Percentiles rank a stretch among this genome's conserved stretches.
Evolutionary conservation across 768 basidiomycete genomes (phyloP).

Genomic region (Lyophyllum shimeji): DNA sequence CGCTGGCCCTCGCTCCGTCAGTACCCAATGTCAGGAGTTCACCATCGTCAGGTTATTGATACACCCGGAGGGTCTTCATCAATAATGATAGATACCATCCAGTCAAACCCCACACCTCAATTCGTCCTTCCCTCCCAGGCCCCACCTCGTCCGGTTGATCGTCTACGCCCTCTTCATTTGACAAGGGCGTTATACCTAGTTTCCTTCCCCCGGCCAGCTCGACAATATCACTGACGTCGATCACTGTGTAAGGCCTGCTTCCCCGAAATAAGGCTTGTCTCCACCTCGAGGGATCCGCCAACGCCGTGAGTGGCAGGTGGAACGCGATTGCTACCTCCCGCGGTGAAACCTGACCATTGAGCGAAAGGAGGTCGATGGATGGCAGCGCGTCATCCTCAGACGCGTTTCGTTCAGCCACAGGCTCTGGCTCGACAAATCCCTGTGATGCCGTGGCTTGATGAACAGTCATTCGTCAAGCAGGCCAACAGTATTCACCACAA

Average conservation of each 20-base stretch:
- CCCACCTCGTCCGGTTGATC: constrained; percentile 34
- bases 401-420: constrained; percentile 13
- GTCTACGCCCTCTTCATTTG: constrained; percentile 26
- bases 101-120: constrained; percentile 83
- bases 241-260: constrained; percentile 57
- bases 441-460: constrained; percentile 16
- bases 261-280: constrained; percentile 57
- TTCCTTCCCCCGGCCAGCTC: constrained; percentile 15
- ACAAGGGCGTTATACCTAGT: constrained; percentile 21
- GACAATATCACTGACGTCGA: constrained; percentile 66
- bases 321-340: constrained; percentile 70
- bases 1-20: background rate
- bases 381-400: constrained; percentile 50
- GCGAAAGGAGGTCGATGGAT: constrained; percentile 52
- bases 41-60: constrained; percentile 29
- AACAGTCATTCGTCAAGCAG: background rate
- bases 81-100: constrained; percentile 77
- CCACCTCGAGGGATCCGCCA: constrained; percentile 48
- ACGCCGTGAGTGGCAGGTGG: constrained; percentile 62
- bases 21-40: background rate
- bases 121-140: constrained; percentile 38
- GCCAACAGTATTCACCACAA: constrained; percentile 54
- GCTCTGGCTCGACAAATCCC: constrained; percentile 39
- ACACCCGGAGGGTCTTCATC: constrained; percentile 54
- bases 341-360: constrained; percentile 46